These are phyloP conservation scores for Phytophthora capsici DNA, from an alignment of 352 stramenopile genomes.

Conservation along the genomic window DNA sequence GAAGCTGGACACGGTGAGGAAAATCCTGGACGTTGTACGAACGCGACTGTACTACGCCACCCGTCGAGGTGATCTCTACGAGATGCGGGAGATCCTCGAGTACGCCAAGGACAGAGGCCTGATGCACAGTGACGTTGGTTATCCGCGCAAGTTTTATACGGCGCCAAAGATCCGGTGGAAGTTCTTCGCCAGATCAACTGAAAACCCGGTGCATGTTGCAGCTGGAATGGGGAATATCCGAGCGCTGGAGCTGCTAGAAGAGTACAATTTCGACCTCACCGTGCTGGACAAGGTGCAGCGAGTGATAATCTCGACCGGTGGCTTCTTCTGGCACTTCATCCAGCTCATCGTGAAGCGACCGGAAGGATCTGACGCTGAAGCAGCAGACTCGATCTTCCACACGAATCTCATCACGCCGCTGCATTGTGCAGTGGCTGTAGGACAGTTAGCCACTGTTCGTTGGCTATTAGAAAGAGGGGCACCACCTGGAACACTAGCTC, in stretches of 20 bases:
- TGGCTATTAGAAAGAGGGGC: constrained; percentile 62
- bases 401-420: constrained; percentile 71
- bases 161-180: constrained; percentile 48
- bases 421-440: constrained; percentile 68
- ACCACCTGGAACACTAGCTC: constrained; percentile 39
- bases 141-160: constrained; percentile 54
- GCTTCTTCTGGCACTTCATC: constrained; percentile 76
- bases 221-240: constrained; percentile 64
- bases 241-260: constrained; percentile 56
- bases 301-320: constrained; percentile 67
- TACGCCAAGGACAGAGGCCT: constrained; percentile 42
- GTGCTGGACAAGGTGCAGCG: constrained; percentile 70
- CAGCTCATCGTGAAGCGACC: constrained; percentile 51
- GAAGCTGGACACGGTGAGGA: constrained; percentile 43
- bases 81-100: constrained; percentile 60
- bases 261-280: constrained; percentile 58
- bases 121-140: constrained; percentile 40
- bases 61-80: constrained; percentile 55
- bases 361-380: constrained; percentile 36
- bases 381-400: constrained; percentile 70
- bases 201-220: constrained; percentile 77
- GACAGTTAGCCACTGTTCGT: constrained; percentile 60
- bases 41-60: constrained; percentile 71
- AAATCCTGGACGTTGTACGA: constrained; percentile 47
- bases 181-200: constrained; percentile 56